Percentiles rank a stretch among this genome's conserved stretches.
Conservation (phyloP, 352 stramenopile species). For the Globisporangium takayamanum region DNA sequence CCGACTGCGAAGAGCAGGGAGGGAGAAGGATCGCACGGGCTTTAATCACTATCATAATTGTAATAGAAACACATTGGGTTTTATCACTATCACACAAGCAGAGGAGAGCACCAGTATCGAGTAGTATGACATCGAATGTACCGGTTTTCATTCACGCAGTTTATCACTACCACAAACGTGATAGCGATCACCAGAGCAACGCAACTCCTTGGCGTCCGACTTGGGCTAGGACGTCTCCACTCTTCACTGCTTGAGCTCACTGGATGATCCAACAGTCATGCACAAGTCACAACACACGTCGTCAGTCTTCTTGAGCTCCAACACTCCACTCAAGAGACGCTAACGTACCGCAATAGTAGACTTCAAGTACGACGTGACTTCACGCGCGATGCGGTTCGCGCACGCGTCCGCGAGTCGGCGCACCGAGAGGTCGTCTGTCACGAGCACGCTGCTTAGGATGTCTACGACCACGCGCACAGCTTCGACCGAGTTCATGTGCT, state of each 20-base stretch:
- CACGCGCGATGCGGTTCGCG: constrained; percentile 6
- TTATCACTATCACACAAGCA: no score
- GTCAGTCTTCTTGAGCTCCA: neutral
- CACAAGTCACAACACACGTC: neutral
- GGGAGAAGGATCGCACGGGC: neutral
- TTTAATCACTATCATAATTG: neutral
- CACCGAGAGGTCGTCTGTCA: constrained; percentile 12
- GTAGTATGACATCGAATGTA: no score
- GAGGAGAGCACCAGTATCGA: no score
- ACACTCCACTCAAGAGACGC: neutral
- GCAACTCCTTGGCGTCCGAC: no score
- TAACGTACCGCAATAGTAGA: constrained; percentile 2
- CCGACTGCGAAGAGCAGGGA: neutral
- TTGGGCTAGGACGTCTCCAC: no score
- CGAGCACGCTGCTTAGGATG: constrained; percentile 4
- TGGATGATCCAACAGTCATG: neutral
- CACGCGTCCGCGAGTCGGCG: constrained; percentile 8
- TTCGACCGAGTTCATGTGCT: constrained; percentile 5
- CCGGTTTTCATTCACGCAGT: no score
- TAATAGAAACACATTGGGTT: neutral
- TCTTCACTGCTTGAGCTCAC: neutral
- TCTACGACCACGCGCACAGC: constrained; percentile 7
- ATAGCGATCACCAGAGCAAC: neutral
- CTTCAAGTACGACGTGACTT: constrained; percentile 11
- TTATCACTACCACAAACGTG: no score